Evolutionary conservation across 495 filamentous ascomycete species (phyloP), one percentile per base, ranked within the genome.

Genomic region (Penicillium malachiteum): DNA sequence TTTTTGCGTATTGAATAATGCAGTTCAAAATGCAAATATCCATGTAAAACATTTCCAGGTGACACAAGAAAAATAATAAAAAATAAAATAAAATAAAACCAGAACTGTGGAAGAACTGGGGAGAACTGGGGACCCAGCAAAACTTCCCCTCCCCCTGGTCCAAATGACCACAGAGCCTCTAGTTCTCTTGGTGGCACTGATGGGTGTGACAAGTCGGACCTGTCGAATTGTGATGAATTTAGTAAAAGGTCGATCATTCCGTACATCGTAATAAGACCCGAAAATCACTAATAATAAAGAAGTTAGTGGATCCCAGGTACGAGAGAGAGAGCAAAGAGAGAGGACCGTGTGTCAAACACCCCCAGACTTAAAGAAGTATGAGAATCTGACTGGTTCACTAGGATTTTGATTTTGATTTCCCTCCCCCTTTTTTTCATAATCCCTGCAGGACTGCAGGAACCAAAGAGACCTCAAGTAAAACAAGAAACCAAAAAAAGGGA

Each of bases 131-230:
- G 52, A 46, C 42, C 52, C 55, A 40, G 42, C 21, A 48, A 48
- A 16, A n/a, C n/a, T n/a, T n/a, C n/a, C n/a, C n/a, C 39, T 4
- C 16, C 41, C 57, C 62, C 55, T 51, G 44, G 62, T 58, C 60
- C 40, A 53, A 63, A 66, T 66, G 51, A 56, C 45, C 48, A 60
- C 51, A 57, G 54, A 65, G 56, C 56, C 63, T 64, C 58, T 26
- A 11, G 26, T 11, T 46, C 16, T 11, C 43, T n/a, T n/a, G n/a
- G n/a, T n/a, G n/a, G n/a, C n/a, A n/a, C n/a, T n/a, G n/a, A n/a
- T n/a, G n/a, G n/a, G 16, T 9, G 43, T 17, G 14, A 21, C 40
- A 13, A 18, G 26, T 11, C 17, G 7, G 32, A 50, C 48, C 33
- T 50, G 48, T 50, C 48, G 48, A 50, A 54, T 11, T 40, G 46